Conservation (phyloP, 2,329 filamentous ascomycete species). For the Diaporthe sp. region DNA sequence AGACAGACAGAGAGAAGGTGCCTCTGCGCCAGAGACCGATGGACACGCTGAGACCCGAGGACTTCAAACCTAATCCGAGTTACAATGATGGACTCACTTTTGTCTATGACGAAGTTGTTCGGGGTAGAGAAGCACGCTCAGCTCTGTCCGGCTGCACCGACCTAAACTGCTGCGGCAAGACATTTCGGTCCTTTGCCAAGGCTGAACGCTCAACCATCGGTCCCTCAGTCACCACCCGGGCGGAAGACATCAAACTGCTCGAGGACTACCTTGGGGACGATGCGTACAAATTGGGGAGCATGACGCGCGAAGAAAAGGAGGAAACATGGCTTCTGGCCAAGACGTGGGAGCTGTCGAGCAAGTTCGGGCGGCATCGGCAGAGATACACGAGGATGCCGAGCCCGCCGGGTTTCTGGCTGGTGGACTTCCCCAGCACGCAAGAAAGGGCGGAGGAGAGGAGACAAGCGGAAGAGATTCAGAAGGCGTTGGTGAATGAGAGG, state of each 20-base stretch:
- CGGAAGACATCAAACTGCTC: constrained; percentile 64
- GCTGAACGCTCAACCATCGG: constrained; percentile 59
- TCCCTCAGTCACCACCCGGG: constrained; percentile 50
- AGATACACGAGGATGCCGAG: constrained; percentile 78
- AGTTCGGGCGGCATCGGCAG: constrained; percentile 83
- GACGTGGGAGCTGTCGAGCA: constrained; percentile 79
- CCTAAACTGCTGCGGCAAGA: constrained; percentile 81
- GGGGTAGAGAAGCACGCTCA: constrained; percentile 77
- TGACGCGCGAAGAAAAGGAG: constrained; percentile 73
- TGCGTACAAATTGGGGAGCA: constrained; percentile 69
- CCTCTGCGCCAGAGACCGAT: constrained; percentile 70
- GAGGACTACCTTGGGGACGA: constrained; percentile 71
- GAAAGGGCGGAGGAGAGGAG: constrained; percentile 77
- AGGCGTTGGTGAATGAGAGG: constrained; percentile 77
- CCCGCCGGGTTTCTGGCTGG: constrained; percentile 91
- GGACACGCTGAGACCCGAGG: constrained; percentile 71
- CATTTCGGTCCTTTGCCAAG: constrained; percentile 76
- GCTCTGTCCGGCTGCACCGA: constrained; percentile 82
- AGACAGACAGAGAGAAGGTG: constrained; percentile 14
- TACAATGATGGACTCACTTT: constrained; percentile 79
- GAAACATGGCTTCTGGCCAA: constrained; percentile 82
- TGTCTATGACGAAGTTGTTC: constrained; percentile 82
- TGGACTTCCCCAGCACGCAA: constrained; percentile 91
- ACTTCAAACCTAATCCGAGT: constrained; percentile 87
- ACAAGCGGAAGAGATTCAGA: constrained; percentile 75